Conservation (phyloP, 495 filamentous ascomycete species). For the Neurospora terricola region DNA sequence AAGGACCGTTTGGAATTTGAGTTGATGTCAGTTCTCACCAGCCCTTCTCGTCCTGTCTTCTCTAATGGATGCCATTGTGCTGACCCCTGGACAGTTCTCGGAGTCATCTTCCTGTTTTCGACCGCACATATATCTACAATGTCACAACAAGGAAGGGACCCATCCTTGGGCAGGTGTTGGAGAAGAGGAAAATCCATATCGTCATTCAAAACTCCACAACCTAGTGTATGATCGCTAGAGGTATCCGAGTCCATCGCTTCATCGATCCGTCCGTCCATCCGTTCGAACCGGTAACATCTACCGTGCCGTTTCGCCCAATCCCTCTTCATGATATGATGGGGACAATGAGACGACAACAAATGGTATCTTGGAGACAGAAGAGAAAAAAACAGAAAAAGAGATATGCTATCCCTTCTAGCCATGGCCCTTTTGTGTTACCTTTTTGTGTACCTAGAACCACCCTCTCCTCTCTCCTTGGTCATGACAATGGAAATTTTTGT, state of each 20-base stretch:
- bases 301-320: neutral
- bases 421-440: neutral
- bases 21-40: neutral
- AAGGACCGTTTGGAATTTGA: neutral
- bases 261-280: neutral
- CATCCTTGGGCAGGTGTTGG: neutral
- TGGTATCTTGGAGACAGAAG: neutral
- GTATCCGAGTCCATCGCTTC: neutral
- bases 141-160: neutral
- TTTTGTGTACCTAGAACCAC: neutral
- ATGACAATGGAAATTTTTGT: neutral
- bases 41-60: neutral
- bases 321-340: neutral
- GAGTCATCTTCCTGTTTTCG: neutral
- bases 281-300: neutral
- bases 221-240: neutral
- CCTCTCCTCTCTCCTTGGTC: neutral
- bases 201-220: neutral
- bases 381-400: neutral
- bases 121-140: neutral
- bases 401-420: neutral
- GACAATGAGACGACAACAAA: neutral
- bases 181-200: neutral
- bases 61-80: neutral
- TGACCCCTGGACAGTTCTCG: neutral